These are phyloP conservation scores for Heimioporus sp. DNA, from an alignment of 768 basidiomycete genomes.

Conservation along the genomic window DNA sequence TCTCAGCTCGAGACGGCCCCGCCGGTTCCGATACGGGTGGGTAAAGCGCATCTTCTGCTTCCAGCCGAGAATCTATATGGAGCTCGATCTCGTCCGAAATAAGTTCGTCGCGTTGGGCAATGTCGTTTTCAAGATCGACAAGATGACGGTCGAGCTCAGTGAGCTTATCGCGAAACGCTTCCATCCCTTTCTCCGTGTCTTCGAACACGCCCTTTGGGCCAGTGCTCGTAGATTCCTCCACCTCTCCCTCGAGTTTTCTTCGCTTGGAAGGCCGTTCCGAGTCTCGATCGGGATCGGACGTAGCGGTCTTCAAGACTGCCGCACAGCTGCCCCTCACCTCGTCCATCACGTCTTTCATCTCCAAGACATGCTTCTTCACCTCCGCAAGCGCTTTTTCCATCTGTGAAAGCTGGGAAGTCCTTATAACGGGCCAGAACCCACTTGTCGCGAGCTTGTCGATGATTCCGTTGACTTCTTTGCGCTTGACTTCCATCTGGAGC, in stretches of 20 bases:
- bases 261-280: conserved; percentile 28
- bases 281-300: conserved; percentile 11
- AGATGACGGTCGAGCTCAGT: conserved; percentile 27
- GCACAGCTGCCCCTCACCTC: conserved; percentile 23
- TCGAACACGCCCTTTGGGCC: neutral
- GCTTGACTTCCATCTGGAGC: conserved; percentile 26
- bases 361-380: conserved; percentile 28
- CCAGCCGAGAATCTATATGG: conserved; percentile 27
- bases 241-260: conserved; percentile 19
- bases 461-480: conserved; percentile 30
- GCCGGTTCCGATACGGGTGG: conserved; percentile 13
- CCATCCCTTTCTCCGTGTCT: conserved; percentile 19
- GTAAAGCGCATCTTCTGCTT: conserved; percentile 25
- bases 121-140: conserved; percentile 34
- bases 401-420: conserved; percentile 21
- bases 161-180: conserved; percentile 29
- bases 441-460: conserved; percentile 32
- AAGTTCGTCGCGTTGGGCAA: conserved; percentile 32
- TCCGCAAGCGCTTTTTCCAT: conserved; percentile 22
- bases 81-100: conserved; percentile 31
- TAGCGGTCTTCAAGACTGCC: conserved; percentile 16
- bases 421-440: conserved; percentile 41
- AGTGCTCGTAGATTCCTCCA: neutral
- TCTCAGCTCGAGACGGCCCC: conserved; percentile 18
- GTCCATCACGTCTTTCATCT: conserved; percentile 26